Percentiles rank a stretch among this genome's conserved stretches.
phyloP scores from a whole-genome alignment of 2,329 filamentous ascomycete genomes.

The Cucurbitaria berberidis region DNA sequence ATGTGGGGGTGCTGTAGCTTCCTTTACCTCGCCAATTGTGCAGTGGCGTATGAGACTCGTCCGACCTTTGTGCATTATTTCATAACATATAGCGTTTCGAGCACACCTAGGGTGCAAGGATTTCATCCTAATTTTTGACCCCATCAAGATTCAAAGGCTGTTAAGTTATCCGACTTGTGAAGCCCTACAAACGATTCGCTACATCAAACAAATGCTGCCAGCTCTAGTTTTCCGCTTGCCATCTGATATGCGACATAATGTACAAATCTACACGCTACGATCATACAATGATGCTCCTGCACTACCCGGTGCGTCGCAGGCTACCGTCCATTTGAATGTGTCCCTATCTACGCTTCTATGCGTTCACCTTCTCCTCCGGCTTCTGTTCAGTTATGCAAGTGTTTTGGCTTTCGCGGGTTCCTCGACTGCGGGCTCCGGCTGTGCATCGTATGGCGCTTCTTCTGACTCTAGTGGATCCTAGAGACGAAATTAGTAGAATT shows the following conservation, averaged over 20 bases:
- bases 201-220: constrained; percentile 2
- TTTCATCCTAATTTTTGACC: background rate
- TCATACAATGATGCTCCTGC: background rate
- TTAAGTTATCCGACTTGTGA: background rate
- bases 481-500: constrained; percentile 8
- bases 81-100: constrained; percentile 3
- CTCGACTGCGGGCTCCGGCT: constrained; percentile 2
- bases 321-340: background rate
- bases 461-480: constrained; percentile 31
- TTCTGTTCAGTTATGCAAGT: constrained; percentile 3
- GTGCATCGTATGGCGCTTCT: constrained; percentile 7
- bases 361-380: constrained; percentile 22
- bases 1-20: constrained; percentile 40
- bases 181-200: background rate
- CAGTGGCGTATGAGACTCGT: constrained; percentile 26
- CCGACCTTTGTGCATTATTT: constrained; percentile 14
- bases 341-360: constrained; percentile 2
- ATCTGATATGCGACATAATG: background rate
- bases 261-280: background rate
- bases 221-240: background rate
- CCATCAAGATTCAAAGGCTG: background rate
- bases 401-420: constrained; percentile 5
- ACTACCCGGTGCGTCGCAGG: background rate
- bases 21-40: constrained; percentile 35
- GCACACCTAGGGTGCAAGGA: background rate